phyloP scores from a whole-genome alignment of 2,329 filamentous ascomycete species.

The Sordariomycetes sp. region DNA sequence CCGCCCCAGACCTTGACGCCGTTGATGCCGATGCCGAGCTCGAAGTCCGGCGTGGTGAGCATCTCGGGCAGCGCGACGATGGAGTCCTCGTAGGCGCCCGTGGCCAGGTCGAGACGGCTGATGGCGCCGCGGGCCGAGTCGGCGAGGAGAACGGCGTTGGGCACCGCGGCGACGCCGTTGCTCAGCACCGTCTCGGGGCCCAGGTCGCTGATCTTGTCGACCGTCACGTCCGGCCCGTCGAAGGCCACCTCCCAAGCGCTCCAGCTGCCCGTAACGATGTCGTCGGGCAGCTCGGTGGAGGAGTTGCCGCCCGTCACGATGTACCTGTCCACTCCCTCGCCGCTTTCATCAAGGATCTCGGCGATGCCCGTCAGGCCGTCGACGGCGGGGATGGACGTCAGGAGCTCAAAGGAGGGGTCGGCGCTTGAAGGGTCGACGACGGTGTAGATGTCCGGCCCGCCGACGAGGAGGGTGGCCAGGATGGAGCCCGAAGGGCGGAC shows the following conservation, averaged over 20 bases:
- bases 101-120: constrained; percentile 6
- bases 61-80: constrained; percentile 9
- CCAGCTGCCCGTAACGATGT: constrained; percentile 6
- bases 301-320: constrained; percentile 11
- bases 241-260: constrained; percentile 7
- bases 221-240: constrained; percentile 2
- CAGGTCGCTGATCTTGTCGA: constrained; percentile 9
- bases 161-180: constrained; percentile 8
- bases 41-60: constrained; percentile 8
- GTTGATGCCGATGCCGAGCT: no score
- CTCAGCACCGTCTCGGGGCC: constrained; percentile 3
- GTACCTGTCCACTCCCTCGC: constrained; percentile 5
- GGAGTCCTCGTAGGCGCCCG: constrained; percentile 9
- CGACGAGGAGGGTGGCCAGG: constrained; percentile 7
- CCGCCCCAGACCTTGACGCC: no score
- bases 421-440: constrained; percentile 7
- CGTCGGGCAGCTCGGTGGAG: constrained; percentile 3
- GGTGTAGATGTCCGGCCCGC: constrained; percentile 9
- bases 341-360: constrained; percentile 2
- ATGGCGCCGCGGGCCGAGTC: constrained; percentile 6
- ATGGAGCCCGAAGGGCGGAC: constrained; percentile 10
- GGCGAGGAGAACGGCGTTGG: constrained; percentile 7
- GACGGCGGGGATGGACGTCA: constrained; percentile 9
- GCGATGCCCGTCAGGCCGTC: constrained; percentile 9
- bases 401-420: constrained; percentile 8